These are phyloP conservation scores for Mucuna pruriens DNA, from an alignment of 306 rosid genomes.

Conservation along the genomic window DNA sequence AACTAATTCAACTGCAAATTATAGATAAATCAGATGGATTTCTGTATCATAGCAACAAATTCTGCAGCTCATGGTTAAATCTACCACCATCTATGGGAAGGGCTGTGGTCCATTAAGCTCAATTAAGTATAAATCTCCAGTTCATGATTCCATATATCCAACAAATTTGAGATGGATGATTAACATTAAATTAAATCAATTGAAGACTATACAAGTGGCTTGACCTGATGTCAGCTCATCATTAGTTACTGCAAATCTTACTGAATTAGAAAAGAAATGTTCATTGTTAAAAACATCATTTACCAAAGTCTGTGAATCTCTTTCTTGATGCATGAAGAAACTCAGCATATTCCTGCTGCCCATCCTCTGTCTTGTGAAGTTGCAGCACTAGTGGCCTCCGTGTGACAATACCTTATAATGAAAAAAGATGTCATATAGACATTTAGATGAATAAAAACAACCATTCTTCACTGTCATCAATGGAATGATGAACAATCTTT, in stretches of 20 bases:
- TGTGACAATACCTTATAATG: conserved; percentile 59
- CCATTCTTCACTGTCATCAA: background rate
- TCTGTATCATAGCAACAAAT: background rate
- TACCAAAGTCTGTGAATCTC: conserved; percentile 75
- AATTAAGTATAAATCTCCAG: conserved; percentile 1
- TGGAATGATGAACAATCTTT: background rate
- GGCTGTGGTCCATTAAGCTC: background rate
- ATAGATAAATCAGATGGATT: background rate
- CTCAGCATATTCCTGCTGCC: conserved; percentile 74
- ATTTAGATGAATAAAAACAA: background rate
- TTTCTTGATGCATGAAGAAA: conserved; percentile 78
- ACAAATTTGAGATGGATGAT: background rate
- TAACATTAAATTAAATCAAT: background rate
- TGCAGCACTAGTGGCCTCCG: conserved; percentile 81
- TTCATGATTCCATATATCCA: background rate
- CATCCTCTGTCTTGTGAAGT: conserved; percentile 70
- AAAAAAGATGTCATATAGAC: background rate
- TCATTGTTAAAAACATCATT: background rate
- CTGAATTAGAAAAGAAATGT: conserved; percentile 1
- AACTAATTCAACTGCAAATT: background rate
- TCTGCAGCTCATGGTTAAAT: background rate
- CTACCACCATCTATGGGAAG: background rate
- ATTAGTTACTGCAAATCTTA: conserved; percentile 9
- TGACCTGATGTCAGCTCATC: background rate
- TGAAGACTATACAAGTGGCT: background rate